Percentiles rank a stretch among this genome's conserved stretches.
phyloP scores from a whole-genome alignment of 2,329 filamentous ascomycete species.

The Fusarium vanettenii region DNA sequence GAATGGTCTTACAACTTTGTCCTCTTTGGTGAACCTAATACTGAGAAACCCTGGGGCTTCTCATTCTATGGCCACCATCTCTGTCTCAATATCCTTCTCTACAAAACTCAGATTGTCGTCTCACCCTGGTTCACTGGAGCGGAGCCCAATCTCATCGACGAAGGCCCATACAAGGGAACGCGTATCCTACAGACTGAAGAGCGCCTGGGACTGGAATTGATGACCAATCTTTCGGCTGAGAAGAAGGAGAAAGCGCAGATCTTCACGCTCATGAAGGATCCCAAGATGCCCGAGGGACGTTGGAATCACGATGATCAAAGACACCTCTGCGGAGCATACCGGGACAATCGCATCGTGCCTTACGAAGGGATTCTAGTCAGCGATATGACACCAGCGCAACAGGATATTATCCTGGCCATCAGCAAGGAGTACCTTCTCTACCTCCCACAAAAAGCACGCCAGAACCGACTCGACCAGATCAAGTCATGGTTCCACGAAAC shows the following conservation, averaged over 20 bases:
- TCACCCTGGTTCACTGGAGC: constrained; percentile 71
- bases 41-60: constrained; percentile 73
- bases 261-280: constrained; percentile 70
- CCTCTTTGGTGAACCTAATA: constrained; percentile 72
- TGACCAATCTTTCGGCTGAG: constrained; percentile 66
- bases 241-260: constrained; percentile 62
- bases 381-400: constrained; percentile 60
- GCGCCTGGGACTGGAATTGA: constrained; percentile 70
- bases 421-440: constrained; percentile 75
- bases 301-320: constrained; percentile 87
- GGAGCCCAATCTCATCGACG: neutral
- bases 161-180: constrained; percentile 66
- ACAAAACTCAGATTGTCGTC: constrained; percentile 72
- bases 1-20: constrained; percentile 81
- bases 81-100: constrained; percentile 77
- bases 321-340: constrained; percentile 76
- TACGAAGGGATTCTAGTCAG: constrained; percentile 74
- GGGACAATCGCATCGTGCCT: constrained; percentile 78
- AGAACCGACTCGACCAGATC: constrained; percentile 66
- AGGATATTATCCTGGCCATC: constrained; percentile 67
- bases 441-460: constrained; percentile 68
- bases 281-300: constrained; percentile 72
- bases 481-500: constrained; percentile 71
- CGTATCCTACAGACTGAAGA: constrained; percentile 75
- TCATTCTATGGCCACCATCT: constrained; percentile 84